Base-by-base conservation (phyloP, 495 filamentous ascomycete genomes). In the Xylaria telfairii region DNA sequence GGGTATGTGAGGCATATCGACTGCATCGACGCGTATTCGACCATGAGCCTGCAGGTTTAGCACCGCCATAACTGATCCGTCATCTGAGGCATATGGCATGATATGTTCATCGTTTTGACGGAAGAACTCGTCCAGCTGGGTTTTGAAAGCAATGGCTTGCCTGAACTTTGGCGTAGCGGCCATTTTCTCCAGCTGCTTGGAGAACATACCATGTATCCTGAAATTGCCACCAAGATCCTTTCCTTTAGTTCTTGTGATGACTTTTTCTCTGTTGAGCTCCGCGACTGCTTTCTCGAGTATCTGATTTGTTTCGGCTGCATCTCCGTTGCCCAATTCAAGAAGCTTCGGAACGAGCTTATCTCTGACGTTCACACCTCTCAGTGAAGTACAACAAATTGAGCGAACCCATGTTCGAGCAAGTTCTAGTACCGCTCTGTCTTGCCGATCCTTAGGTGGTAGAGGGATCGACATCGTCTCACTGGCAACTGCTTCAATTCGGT, bases 11-110 rank as follows among this genome's bases (percentile, higher is more conserved):
- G 91, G 91, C 3, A 89, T 83, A 65, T 91, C 85, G 4, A 83
- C 77, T 0, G 89, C 84, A 5, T 83, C 75, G 10, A 92, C 65
- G n/a, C 76, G 82, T 42, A 96, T 77, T 21, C 86, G 83, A 0
- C 88, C 86, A 32, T 84, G 68, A 0, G 90, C 89, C 44, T 90
- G 81, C 30, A 97, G 84, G 74, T 94, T 92, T 28, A 90, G 83
- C 54, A 93, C 69, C 7, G 88, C 91, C 74, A 96, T 85, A 47
- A 92, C 87, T 42, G 90, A 86, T 24, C 92, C 92, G 73, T 96
- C 90, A 42, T 84, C 79, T 9, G 86, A 83, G 65, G 82, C 73
- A 66, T 84, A 85, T 13, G 84, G 81, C 7, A 80, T 73, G 21
- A 76, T 76, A 62, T 74, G 77, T 63, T 60, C 71, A 28, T 75